Base-by-base conservation (phyloP, 2,329 filamentous ascomycete species). In the Pseudogymnoascus sp. region DNA sequence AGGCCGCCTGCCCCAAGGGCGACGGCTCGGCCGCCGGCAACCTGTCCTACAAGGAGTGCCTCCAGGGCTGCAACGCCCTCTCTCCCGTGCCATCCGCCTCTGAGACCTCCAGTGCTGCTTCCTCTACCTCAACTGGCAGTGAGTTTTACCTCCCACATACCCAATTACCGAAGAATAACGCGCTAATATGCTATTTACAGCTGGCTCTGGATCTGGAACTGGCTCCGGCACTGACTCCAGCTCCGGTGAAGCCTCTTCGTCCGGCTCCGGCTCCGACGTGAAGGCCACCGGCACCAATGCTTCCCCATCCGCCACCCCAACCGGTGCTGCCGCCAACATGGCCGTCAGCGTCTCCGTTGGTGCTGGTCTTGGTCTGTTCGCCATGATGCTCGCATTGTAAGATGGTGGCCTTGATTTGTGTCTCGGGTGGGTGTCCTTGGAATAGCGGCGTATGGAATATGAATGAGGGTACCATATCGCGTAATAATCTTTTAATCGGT, bases 401-500 rank as follows among this genome's bases (percentile, higher is more conserved):
- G 23, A 31, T 53, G 23, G 46, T 53, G 23, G 46, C 23, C 11
- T 9, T 1, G 46, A 16, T 53, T 28, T 40, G 37, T 40, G 14
- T 31, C 14, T 53, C 14, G 23, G 46, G 46, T 53, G 46, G 46
- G 46, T 53, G 46, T 53, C 46, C 1, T 31, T 53, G 46, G 46
- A 53, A 53, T 34, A 31, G 46, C 46, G 46, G 46, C 46, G 46
- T 53, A 53, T 53, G 46, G 23, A 28, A 53, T 31, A 53, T 31
- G 46, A 25, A 53, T 53, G 46, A 53, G 46, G 46, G 46, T 53
- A 53, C 46, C 46, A 53, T 53, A 53, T 53, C 46, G 46, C 46
- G 46, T 53, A 53, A 53, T 53, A 53, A 16, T n/a, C 46, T 31
- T 53, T 11, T 53, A 53, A 53, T 53, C 23, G 46, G 46, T 53